Evolutionary conservation across 805 yeast species (phyloP).

Genomic region (Spathaspora sp.): DNA sequence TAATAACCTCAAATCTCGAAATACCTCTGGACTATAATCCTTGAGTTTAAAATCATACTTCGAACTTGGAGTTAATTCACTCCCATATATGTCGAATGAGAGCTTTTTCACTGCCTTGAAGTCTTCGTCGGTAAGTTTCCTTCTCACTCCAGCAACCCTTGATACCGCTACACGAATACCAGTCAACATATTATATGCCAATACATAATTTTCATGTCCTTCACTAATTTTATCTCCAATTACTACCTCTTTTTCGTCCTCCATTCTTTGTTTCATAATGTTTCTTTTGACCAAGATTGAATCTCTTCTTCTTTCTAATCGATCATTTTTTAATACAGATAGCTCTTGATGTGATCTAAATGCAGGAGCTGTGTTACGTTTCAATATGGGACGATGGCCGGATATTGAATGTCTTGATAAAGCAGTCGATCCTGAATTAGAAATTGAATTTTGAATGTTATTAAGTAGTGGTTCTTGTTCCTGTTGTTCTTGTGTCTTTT

Average conservation of each 20-base stretch:
- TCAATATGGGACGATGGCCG: slow-evolving; percentile 1
- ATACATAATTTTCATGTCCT: slow-evolving; percentile 88
- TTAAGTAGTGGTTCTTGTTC: background rate
- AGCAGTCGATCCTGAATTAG: background rate
- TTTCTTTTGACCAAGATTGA: slow-evolving; percentile 43
- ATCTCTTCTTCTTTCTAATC: slow-evolving; percentile 49
- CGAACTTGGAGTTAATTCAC: slow-evolving; percentile 87
- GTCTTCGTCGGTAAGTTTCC: slow-evolving; percentile 66
- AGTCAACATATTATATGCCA: slow-evolving; percentile 96
- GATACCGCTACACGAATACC: slow-evolving; percentile 96
- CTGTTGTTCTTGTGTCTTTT: background rate
- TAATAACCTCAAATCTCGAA: slow-evolving; percentile 71
- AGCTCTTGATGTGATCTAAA: slow-evolving; percentile 14
- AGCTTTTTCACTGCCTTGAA: slow-evolving; percentile 72
- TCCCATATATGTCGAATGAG: slow-evolving; percentile 83
- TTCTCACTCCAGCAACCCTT: slow-evolving; percentile 81
- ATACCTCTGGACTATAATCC: slow-evolving; percentile 93
- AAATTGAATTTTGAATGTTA: background rate
- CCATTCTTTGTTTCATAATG: slow-evolving; percentile 27
- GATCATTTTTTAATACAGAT: slow-evolving; percentile 24
- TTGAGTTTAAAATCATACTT: slow-evolving; percentile 95
- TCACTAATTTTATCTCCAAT: slow-evolving; percentile 84
- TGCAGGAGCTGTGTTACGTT: slow-evolving; percentile 7
- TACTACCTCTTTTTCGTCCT: slow-evolving; percentile 55
- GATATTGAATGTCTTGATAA: slow-evolving; percentile 7